Conservation (phyloP, 768 basidiomycete species). For the Rhodotorula toruloides region DNA sequence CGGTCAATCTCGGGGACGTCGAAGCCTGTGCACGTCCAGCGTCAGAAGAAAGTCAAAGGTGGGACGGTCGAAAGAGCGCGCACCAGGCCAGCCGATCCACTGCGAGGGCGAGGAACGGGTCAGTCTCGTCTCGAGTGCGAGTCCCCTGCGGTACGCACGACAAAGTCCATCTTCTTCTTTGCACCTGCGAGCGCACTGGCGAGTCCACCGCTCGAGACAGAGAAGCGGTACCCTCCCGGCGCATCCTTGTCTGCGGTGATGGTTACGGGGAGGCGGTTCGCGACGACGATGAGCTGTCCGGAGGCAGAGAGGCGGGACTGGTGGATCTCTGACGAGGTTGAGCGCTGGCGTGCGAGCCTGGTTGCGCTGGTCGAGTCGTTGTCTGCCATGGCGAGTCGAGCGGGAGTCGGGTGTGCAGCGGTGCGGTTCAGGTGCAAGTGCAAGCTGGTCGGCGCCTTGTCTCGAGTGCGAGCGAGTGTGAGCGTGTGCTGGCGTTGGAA, state of each 20-base stretch:
- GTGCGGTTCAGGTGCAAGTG: not conserved
- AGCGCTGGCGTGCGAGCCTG: constrained; percentile 17
- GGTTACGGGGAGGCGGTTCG: constrained; percentile 35
- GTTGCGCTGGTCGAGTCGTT: not conserved
- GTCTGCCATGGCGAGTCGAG: not conserved
- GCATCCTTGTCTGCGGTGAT: constrained; percentile 19
- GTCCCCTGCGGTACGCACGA: constrained; percentile 91
- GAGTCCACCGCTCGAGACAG: constrained; percentile 69
- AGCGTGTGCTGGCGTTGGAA: too few species aligned
- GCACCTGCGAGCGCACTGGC: constrained; percentile 95
- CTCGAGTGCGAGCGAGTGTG: too few species aligned
- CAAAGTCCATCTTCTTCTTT: constrained; percentile 97
- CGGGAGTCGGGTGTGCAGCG: not conserved
- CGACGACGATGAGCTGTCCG: constrained; percentile 42
- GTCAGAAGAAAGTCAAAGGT: not conserved
- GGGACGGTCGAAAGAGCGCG: not conserved
- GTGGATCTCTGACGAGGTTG: constrained; percentile 27
- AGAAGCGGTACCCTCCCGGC: constrained; percentile 36
- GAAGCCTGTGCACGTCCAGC: constrained; percentile 51
- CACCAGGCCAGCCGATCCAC: constrained; percentile 45
- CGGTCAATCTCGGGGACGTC: constrained; percentile 90
- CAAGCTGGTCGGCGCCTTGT: too few species aligned
- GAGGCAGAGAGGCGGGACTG: constrained; percentile 14
- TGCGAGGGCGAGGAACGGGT: not conserved
- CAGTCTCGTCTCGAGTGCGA: not conserved